phyloP scores from a whole-genome alignment of 805 yeast genomes.

The Schwanniomyces vanrijiae region DNA sequence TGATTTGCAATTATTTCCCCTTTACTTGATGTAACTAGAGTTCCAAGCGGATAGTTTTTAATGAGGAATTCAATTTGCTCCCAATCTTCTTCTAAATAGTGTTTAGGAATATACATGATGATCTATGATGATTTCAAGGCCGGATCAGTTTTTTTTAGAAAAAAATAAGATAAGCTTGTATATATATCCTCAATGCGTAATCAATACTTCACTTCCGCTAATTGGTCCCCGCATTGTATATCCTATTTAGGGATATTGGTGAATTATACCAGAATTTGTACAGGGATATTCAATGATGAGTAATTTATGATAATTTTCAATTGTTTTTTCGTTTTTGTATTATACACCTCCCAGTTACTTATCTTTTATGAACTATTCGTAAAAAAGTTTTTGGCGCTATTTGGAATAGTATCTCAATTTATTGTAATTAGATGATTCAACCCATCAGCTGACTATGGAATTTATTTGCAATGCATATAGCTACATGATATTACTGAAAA shows the following conservation, averaged over 20 bases:
- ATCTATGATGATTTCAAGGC: background rate
- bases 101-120: conserved; percentile 38
- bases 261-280: no score
- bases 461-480: no score
- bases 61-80: conserved; percentile 43
- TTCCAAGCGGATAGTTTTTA: conserved; percentile 50
- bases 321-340: no score
- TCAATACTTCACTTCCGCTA: background rate
- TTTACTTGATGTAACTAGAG: conserved; percentile 42
- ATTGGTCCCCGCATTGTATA: background rate
- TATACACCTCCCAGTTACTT: no score
- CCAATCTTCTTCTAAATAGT: conserved; percentile 32
- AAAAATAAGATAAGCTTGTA: background rate
- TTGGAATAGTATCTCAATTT: no score
- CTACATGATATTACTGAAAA: no score
- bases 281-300: no score
- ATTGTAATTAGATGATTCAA: no score
- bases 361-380: no score
- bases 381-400: no score
- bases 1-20: conserved; percentile 53
- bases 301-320: no score
- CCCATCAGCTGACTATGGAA: no score
- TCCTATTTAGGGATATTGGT: background rate
- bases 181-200: background rate
- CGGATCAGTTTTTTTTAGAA: background rate